Evolutionary conservation across 441 rosid species (phyloP), one percentile per base, ranked within the genome.

Genomic region (Eutrema salsugineum): DNA sequence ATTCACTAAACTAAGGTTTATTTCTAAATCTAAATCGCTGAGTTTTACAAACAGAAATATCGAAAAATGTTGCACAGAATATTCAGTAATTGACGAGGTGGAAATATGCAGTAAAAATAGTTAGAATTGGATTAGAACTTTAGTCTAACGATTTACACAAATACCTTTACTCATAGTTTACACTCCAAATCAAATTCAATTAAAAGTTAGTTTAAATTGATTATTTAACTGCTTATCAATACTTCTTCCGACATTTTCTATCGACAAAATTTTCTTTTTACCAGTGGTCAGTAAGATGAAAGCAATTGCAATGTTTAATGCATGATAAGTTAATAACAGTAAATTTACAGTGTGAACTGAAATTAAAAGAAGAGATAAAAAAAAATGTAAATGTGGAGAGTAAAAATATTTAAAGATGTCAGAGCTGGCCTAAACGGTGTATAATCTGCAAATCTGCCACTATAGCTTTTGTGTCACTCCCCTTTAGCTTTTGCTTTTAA

Each of bases 401-500:
- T 71, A 65, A 59, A 57, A 49, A 64, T 14, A 48, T 11, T 55
- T 36, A 43, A 77, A 30, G 8, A 44, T 77, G 80, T 77, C 80
- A 70, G 80, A 59, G 72, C n/a, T 77, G 80, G 53, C 70, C 68
- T 50, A 42, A 54, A 77, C 80, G 80, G 77, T 78, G 77, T 72
- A 72, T 62, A 66, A 61, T 42, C 66, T 48, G 73, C 77, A 54
- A 60, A 80, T 76, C 78, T 63, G 70, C 78, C 76, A 71, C 73
- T 38, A 63, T 40, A 58, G 73, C 71, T 67, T 66, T 78, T 86
- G 80, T 84, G 77, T 75, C 68, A 55, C 79, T 59, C 76, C 32
- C 60, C 60, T 69, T 47, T 67, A 72, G 49, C 77, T 77, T 77
- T 77, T 70, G 66, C 71, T 79, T 87, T 78, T 77, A 5, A 40